Conservation (phyloP, 2,329 filamentous ascomycete genomes). For the Aureobasidium mangrovei region DNA sequence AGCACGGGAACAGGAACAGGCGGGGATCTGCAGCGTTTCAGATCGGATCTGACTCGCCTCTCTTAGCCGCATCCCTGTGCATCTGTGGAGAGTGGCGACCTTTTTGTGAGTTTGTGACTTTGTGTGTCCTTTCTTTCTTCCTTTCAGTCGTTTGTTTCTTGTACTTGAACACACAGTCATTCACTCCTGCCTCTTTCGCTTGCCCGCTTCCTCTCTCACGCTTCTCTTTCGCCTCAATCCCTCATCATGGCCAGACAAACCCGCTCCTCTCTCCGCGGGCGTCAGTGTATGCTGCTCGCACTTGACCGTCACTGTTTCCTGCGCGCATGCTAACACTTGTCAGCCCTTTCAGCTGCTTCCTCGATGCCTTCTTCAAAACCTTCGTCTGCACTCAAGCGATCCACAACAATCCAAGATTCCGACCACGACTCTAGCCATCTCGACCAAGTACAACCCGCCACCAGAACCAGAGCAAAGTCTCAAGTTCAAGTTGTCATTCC, state of each 20-base stretch:
- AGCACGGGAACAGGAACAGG: conserved; percentile 6
- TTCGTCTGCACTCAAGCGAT: neutral
- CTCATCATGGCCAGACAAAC: conserved; percentile 7
- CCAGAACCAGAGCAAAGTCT: neutral
- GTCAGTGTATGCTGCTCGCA: neutral
- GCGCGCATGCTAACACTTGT: neutral
- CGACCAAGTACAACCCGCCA: neutral
- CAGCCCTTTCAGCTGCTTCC: neutral
- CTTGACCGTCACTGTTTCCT: neutral
- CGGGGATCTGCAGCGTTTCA: conserved; percentile 2
- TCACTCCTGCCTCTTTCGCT: conserved; percentile 2
- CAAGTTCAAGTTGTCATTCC: conserved; percentile 13
- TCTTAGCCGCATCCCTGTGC: neutral
- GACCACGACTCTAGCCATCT: conserved; percentile 4
- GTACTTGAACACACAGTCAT: neutral
- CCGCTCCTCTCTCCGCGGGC: conserved; percentile 7
- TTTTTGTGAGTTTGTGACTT: too few relatives aligned
- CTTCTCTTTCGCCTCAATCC: neutral
- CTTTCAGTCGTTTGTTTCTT: neutral
- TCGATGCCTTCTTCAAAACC: neutral
- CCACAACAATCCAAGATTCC: conserved; percentile 2
- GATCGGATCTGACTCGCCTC: conserved; percentile 10
- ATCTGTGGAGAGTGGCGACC: neutral
- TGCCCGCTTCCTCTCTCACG: neutral
- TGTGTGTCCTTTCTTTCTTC: conserved; percentile 2